Evolutionary conservation across 2,329 filamentous ascomycete species (phyloP).

Genomic region (Verticillium longisporum): DNA sequence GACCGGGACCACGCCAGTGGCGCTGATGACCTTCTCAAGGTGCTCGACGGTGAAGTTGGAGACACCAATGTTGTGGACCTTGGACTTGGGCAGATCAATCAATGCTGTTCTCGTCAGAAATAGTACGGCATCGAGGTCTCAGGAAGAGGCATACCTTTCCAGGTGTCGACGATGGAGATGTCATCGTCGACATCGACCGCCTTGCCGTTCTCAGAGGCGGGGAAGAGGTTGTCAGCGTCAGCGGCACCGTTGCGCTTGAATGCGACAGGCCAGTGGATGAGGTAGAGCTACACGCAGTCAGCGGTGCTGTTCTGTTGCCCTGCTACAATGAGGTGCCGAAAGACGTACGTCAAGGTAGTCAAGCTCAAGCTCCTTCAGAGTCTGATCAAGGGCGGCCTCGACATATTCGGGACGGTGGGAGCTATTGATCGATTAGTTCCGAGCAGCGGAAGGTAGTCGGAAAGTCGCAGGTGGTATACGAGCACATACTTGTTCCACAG

Average conservation of each 20-base stretch:
- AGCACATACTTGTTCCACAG: constrained; percentile 46
- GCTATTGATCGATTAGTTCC: constrained; percentile 7
- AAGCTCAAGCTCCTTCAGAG: constrained; percentile 46
- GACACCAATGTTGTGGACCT: constrained; percentile 62
- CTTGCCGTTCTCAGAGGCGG: constrained; percentile 22
- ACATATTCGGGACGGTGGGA: constrained; percentile 57
- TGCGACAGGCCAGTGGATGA: constrained; percentile 57
- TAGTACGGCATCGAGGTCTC: not conserved
- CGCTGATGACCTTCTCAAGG: constrained; percentile 43
- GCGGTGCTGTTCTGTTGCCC: not conserved
- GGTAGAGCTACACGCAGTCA: constrained; percentile 35
- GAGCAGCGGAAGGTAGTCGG: too few relatives aligned
- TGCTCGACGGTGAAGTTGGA: constrained; percentile 64
- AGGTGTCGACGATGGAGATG: constrained; percentile 34
- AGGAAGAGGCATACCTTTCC: constrained; percentile 24
- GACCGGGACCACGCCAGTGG: constrained; percentile 49
- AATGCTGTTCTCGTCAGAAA: constrained; percentile 24
- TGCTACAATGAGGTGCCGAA: constrained; percentile 7
- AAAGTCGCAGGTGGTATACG: too few relatives aligned
- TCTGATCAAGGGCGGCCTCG: constrained; percentile 46
- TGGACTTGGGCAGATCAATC: constrained; percentile 51
- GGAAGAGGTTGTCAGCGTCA: constrained; percentile 34
- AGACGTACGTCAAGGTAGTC: constrained; percentile 46
- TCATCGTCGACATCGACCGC: constrained; percentile 24
- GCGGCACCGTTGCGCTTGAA: constrained; percentile 28